Percentiles rank a stretch among this genome's conserved stretches.
Conservation (phyloP, 2,329 filamentous ascomycete genomes). For the Xylariaceae sp. region DNA sequence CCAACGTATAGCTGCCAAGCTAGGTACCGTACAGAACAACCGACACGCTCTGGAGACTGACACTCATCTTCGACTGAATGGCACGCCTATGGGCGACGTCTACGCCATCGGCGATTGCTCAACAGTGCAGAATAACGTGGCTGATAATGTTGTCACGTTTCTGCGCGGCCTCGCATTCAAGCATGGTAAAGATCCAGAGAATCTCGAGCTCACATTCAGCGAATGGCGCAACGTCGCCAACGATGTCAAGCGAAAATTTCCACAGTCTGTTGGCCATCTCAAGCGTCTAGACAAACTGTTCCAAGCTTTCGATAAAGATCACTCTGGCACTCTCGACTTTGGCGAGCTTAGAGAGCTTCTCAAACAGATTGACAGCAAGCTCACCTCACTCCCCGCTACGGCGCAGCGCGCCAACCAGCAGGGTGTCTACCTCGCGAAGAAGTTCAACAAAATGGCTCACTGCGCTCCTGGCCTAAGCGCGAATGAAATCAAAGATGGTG, state of each 20-base stretch:
- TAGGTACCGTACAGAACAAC: constrained; percentile 77
- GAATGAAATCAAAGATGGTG: constrained; percentile 83
- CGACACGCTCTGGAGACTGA: constrained; percentile 91
- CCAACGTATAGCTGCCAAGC: constrained; percentile 70
- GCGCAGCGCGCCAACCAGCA: constrained; percentile 97
- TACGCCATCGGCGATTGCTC: constrained; percentile 96
- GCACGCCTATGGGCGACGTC: constrained; percentile 86
- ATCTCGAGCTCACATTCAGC: constrained; percentile 76
- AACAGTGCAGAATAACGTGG: constrained; percentile 96
- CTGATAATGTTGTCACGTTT: constrained; percentile 86
- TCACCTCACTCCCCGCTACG: constrained; percentile 90
- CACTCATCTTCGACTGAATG: constrained; percentile 82
- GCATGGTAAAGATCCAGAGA: constrained; percentile 83
- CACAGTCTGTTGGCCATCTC: constrained; percentile 82
- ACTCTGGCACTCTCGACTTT: constrained; percentile 90
- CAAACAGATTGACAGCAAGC: constrained; percentile 87
- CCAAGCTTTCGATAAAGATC: constrained; percentile 85
- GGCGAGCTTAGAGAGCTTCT: constrained; percentile 85
- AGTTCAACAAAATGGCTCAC: constrained; percentile 87
- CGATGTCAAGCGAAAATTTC: constrained; percentile 83
- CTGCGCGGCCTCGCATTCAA: constrained; percentile 88
- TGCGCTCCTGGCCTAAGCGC: constrained; percentile 68
- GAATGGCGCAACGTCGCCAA: constrained; percentile 86
- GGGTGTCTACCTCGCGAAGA: constrained; percentile 84
- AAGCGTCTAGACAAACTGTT: constrained; percentile 89